phyloP scores from a whole-genome alignment of 371 early-diverging fungal genomes.

The Funneliformis caledonium region DNA sequence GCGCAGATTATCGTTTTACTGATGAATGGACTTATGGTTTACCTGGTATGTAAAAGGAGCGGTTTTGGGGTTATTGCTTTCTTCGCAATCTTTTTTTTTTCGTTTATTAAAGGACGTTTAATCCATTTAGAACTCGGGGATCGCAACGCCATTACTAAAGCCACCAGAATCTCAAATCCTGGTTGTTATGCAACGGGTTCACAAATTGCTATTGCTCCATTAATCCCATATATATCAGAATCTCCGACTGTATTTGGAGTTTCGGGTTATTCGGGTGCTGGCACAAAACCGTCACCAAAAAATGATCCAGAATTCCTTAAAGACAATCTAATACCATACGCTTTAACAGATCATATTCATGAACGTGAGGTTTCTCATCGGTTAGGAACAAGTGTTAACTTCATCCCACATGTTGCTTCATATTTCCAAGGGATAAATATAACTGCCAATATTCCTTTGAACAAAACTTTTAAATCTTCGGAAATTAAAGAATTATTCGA shows the following conservation, averaged over 20 bases:
- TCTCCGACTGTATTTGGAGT: constrained; percentile 92
- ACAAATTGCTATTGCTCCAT: constrained; percentile 87
- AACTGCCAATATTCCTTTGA: constrained; percentile 85
- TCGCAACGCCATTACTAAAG: constrained; percentile 60
- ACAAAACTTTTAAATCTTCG: constrained; percentile 53
- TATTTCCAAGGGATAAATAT: constrained; percentile 94
- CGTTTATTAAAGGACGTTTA: background rate
- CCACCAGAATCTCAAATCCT: constrained; percentile 87
- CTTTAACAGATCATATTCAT: constrained; percentile 94
- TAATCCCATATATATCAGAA: constrained; percentile 67
- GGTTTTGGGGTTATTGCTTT: background rate
- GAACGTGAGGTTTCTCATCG: constrained; percentile 90
- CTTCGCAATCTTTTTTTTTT: background rate
- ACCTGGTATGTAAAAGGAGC: constrained; percentile 54
- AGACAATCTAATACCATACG: constrained; percentile 91
- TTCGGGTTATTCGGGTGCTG: constrained; percentile 96
- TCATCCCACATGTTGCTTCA: constrained; percentile 91
- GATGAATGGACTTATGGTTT: constrained; percentile 92
- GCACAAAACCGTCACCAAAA: constrained; percentile 93
- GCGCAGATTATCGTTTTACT: constrained; percentile 91
- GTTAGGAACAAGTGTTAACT: constrained; percentile 66
- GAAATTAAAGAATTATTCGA: constrained; percentile 74
- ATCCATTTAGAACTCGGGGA: constrained; percentile 62
- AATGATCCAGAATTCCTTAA: constrained; percentile 84
- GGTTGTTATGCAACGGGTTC: constrained; percentile 98